Conservation (phyloP, 2,329 filamentous ascomycete species). For the Paracoccidioides lutzii region DNA sequence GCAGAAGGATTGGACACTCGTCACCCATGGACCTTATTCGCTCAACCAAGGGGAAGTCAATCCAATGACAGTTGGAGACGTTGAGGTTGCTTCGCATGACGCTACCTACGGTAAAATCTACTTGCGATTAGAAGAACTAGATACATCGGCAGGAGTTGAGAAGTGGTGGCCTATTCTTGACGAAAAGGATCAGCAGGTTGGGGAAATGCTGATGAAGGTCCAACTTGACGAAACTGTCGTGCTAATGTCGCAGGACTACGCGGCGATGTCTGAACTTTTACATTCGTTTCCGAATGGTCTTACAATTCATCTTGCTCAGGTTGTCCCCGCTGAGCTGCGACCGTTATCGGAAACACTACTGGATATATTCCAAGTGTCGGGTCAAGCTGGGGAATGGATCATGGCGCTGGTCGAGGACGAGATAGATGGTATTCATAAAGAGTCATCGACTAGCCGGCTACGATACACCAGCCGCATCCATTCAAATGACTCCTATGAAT, state of each 20-base stretch:
- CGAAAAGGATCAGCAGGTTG: slow-evolving; percentile 60
- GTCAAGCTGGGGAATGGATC: slow-evolving; percentile 74
- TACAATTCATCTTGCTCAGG: slow-evolving; percentile 70
- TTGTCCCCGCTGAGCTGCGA: slow-evolving; percentile 64
- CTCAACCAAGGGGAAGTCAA: slow-evolving; percentile 29
- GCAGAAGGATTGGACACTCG: slow-evolving; percentile 39
- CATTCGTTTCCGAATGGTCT: slow-evolving; percentile 74
- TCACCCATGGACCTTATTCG: slow-evolving; percentile 32
- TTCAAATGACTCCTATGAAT: slow-evolving; percentile 47
- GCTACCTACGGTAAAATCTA: slow-evolving; percentile 51
- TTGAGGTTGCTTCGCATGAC: slow-evolving; percentile 37
- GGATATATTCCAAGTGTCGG: slow-evolving; percentile 92
- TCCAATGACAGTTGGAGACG: slow-evolving; percentile 27
- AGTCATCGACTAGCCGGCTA: slow-evolving; percentile 53
- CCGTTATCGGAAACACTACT: slow-evolving; percentile 74
- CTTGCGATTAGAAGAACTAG: slow-evolving; percentile 64
- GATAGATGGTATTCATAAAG: slow-evolving; percentile 82
- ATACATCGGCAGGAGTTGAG: slow-evolving; percentile 64
- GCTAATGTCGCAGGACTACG: slow-evolving; percentile 73
- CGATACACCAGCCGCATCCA: slow-evolving; percentile 52
- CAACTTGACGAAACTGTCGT: slow-evolving; percentile 83
- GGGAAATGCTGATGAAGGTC: slow-evolving; percentile 72
- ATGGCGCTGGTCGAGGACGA: slow-evolving; percentile 91
- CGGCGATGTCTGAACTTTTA: slow-evolving; percentile 65
- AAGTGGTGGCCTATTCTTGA: slow-evolving; percentile 79